A percentile compares a stretch with the other conserved stretches of the same genome.
Evolutionary conservation across 345 rosid genomes (phyloP).

Genomic region (Eucalyptus regnans): DNA sequence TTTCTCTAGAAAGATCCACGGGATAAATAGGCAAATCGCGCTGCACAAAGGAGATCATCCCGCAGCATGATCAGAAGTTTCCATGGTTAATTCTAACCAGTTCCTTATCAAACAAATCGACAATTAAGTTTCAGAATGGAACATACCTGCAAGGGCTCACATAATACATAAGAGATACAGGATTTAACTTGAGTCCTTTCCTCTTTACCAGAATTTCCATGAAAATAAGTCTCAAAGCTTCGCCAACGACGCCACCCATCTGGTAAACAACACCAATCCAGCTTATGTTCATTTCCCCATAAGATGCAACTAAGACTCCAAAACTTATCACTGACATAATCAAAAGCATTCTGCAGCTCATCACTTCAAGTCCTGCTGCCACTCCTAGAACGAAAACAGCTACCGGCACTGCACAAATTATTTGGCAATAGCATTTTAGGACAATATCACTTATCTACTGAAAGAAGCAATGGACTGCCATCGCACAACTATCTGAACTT

Average conservation of each 20-base stretch:
- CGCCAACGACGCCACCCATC: constrained; percentile 99
- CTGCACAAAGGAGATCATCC: constrained; percentile 25
- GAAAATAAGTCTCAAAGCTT: constrained; percentile 81
- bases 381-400: constrained; percentile 95
- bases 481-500: not conserved
- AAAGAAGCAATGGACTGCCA: not conserved
- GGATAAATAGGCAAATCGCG: constrained; percentile 77
- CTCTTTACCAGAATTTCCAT: constrained; percentile 94
- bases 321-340: constrained; percentile 94
- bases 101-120: not conserved
- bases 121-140: not conserved
- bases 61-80: not conserved
- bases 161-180: constrained; percentile 86
- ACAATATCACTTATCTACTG: not conserved
- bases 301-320: constrained; percentile 94
- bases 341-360: constrained; percentile 91
- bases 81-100: not conserved
- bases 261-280: constrained; percentile 98
- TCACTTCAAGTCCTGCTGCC: constrained; percentile 88
- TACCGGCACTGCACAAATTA: constrained; percentile 83
- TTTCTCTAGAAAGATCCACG: constrained; percentile 94
- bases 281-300: constrained; percentile 81
- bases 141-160: constrained; percentile 97
- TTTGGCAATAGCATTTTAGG: constrained; percentile 3
- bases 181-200: constrained; percentile 89